These are phyloP conservation scores for Austropuccinia psidii DNA, from an alignment of 1,284 basidiomycete genomes.

Conservation along the genomic window DNA sequence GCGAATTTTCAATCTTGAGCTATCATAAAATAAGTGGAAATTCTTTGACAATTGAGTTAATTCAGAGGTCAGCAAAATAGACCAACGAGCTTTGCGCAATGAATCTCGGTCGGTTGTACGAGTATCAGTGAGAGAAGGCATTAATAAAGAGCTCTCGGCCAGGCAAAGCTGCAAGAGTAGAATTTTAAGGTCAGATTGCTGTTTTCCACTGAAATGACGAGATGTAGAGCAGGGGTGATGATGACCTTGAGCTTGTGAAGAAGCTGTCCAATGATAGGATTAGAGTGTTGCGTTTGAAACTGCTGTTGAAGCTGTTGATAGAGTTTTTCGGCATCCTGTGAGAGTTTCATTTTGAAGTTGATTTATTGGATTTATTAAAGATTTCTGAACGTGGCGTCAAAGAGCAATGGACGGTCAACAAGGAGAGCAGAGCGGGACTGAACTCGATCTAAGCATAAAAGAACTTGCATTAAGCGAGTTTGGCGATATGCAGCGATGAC, in stretches of 20 bases:
- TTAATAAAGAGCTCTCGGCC: constrained; percentile 64
- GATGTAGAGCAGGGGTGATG: not conserved
- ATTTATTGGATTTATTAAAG: not conserved
- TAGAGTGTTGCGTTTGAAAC: constrained; percentile 51
- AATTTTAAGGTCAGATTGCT: not conserved
- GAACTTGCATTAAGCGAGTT: no score
- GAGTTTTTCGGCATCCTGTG: constrained; percentile 56
- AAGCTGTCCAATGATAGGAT: constrained; percentile 58
- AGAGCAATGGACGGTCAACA: no score
- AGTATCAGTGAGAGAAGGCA: constrained; percentile 56
- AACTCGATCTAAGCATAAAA: no score
- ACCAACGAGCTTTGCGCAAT: constrained; percentile 61
- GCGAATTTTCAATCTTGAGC: not conserved
- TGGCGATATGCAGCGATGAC: no score
- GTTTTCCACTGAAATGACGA: constrained; percentile 1
- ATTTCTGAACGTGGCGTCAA: no score
- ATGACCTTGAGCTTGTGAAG: constrained; percentile 65
- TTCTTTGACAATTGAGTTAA: not conserved
- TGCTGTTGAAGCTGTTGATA: constrained; percentile 43
- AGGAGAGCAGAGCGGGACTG: no score
- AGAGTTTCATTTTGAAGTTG: constrained; percentile 50
- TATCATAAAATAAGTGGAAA: no score
- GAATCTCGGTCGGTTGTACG: constrained; percentile 58
- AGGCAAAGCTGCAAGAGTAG: not conserved
- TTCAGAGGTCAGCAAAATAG: not conserved